A percentile compares a stretch with the other conserved stretches of the same genome.
These are phyloP conservation scores for Xylariaceae sp. DNA, from an alignment of 2,329 filamentous ascomycete genomes.

Conservation along the genomic window DNA sequence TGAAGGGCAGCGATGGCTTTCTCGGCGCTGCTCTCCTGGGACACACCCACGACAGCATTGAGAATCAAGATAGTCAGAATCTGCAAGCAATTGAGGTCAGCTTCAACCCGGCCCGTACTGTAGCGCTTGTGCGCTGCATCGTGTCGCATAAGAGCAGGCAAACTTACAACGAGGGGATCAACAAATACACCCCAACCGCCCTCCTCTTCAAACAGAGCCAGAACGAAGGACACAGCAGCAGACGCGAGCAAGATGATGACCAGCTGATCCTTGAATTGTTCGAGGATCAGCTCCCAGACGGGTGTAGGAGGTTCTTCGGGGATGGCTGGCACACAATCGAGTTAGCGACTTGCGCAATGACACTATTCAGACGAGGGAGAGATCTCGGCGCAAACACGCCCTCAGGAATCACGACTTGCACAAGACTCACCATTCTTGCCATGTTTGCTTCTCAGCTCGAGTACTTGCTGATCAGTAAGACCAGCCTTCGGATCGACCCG, in stretches of 20 bases:
- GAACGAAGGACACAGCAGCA: slow-evolving; percentile 84
- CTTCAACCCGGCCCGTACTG: slow-evolving; percentile 2
- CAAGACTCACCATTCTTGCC: slow-evolving; percentile 58
- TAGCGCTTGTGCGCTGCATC: not conserved
- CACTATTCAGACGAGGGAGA: not conserved
- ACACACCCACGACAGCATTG: slow-evolving; percentile 95
- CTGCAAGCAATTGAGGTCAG: slow-evolving; percentile 40
- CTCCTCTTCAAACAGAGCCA: slow-evolving; percentile 88
- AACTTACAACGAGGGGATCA: slow-evolving; percentile 83
- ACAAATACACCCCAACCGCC: slow-evolving; percentile 97
- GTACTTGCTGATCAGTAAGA: slow-evolving; percentile 55
- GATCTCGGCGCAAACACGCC: slow-evolving; percentile 13
- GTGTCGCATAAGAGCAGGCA: slow-evolving; percentile 2
- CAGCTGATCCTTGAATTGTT: slow-evolving; percentile 98
- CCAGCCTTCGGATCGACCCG: slow-evolving; percentile 50
- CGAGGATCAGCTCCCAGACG: slow-evolving; percentile 90
- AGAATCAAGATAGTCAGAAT: slow-evolving; percentile 95
- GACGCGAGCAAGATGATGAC: slow-evolving; percentile 92
- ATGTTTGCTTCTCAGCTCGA: slow-evolving; percentile 50
- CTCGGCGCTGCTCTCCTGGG: slow-evolving; percentile 96
- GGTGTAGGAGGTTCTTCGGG: slow-evolving; percentile 91
- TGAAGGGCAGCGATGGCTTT: slow-evolving; percentile 97
- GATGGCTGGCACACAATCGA: slow-evolving; percentile 42
- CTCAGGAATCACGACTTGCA: not conserved
- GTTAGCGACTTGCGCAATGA: slow-evolving; percentile 13